Conservation (phyloP, 441 rosid genomes). For the Kokia cookei region DNA sequence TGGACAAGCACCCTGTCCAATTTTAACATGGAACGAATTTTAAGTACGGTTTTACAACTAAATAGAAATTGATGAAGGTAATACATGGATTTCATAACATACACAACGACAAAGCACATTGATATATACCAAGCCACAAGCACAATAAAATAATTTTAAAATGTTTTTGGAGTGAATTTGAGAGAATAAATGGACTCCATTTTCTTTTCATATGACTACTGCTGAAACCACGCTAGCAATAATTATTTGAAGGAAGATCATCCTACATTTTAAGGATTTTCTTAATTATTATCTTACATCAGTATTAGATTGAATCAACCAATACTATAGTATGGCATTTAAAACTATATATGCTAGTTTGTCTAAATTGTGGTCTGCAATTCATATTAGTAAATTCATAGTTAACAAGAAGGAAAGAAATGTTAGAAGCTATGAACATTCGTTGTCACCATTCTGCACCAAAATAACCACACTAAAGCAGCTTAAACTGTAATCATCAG, state of each 20-base stretch:
- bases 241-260: not conserved
- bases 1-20: constrained; percentile 76
- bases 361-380: not conserved
- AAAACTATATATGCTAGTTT: not conserved
- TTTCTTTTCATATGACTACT: not conserved
- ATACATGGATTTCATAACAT: not conserved
- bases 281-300: not conserved
- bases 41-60: not conserved
- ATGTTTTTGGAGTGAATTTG: not conserved
- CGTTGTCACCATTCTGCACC: not conserved
- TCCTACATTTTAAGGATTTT: not conserved
- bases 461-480: not conserved
- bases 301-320: not conserved
- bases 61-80: not conserved
- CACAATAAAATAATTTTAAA: not conserved
- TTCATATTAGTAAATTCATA: not conserved
- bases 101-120: not conserved
- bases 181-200: not conserved
- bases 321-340: not conserved
- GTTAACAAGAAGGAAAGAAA: not conserved
- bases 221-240: not conserved
- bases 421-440: not conserved
- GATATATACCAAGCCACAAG: not conserved
- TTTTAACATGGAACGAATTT: not conserved
- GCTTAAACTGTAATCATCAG: not conserved